Percentiles rank a stretch among this genome's conserved stretches.
These are phyloP conservation scores for Backusella circina DNA, from an alignment of 192 early-diverging fungal species.

Conservation along the genomic window DNA sequence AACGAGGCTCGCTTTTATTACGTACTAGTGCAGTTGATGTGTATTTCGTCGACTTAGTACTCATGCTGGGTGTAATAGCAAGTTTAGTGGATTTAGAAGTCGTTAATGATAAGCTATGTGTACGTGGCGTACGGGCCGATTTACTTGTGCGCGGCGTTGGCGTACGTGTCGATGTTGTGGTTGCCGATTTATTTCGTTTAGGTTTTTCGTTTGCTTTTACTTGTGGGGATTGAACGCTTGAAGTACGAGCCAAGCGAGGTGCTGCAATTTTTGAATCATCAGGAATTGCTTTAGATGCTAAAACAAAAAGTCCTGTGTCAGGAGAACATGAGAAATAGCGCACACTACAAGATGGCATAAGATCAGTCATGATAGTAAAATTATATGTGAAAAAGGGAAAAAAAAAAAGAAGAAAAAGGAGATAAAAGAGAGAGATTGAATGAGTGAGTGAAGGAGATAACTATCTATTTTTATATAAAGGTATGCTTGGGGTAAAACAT, in stretches of 20 bases:
- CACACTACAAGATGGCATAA: slow-evolving; percentile 9
- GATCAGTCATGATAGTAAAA: background rate
- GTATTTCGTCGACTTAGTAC: background rate
- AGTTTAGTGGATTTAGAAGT: background rate
- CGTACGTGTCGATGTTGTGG: background rate
- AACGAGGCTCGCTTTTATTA: background rate
- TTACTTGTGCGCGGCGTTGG: background rate
- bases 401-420: background rate
- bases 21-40: background rate
- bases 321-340: slow-evolving; percentile 27
- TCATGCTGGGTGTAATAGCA: background rate
- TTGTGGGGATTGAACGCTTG: background rate
- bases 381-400: background rate
- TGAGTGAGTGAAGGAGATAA: background rate
- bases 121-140: slow-evolving; percentile 1
- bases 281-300: slow-evolving; percentile 21
- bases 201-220: background rate
- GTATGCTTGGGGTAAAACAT: background rate
- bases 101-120: background rate
- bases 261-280: background rate
- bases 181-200: background rate
- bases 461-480: background rate
- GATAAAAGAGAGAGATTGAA: background rate
- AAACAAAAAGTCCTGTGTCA: slow-evolving; percentile 27
- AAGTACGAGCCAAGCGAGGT: background rate